A percentile compares a stretch with the other conserved stretches of the same genome.
phyloP scores from a whole-genome alignment of 129 eudicot species.

The Flaveria sonorensis region DNA sequence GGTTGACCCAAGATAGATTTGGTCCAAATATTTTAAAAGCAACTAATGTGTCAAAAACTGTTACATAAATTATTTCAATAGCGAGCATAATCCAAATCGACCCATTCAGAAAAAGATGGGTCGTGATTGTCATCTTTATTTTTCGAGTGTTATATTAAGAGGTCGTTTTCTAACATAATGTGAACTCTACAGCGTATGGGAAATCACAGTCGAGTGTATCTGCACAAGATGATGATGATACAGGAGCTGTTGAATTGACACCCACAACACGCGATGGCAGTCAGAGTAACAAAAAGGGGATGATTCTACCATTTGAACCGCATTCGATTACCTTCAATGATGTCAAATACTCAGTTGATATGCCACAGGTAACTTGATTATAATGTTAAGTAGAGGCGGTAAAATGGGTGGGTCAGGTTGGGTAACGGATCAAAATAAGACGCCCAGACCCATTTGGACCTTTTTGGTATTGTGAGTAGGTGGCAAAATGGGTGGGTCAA shows the following conservation, averaged over 20 bases:
- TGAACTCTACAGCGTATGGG: conserved; percentile 56
- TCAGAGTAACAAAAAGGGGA: conserved; percentile 43
- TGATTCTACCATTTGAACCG: conserved; percentile 91
- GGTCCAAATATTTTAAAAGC: background rate
- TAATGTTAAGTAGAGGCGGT: background rate
- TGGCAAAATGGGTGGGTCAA: background rate
- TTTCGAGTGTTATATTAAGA: conserved; percentile 2
- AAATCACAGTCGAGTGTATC: conserved; percentile 49
- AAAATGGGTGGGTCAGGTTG: background rate
- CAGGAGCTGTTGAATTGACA: conserved; percentile 35
- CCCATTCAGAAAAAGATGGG: background rate
- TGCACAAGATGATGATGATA: conserved; percentile 19
- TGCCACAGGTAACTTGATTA: conserved; percentile 65
- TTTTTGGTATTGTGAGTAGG: no score
- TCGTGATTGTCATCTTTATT: background rate
- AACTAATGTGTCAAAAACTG: background rate
- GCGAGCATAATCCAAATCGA: background rate
- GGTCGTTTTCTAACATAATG: conserved; percentile 16
- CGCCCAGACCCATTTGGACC: no score
- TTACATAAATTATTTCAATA: background rate
- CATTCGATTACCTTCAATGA: conserved; percentile 81
- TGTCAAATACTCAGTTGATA: conserved; percentile 80
- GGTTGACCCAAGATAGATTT: background rate
- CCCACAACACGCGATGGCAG: conserved; percentile 18
- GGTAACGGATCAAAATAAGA: background rate